Base-by-base conservation (phyloP, 176 grass and related monocot genomes). In the Eleusine coracana region DNA sequence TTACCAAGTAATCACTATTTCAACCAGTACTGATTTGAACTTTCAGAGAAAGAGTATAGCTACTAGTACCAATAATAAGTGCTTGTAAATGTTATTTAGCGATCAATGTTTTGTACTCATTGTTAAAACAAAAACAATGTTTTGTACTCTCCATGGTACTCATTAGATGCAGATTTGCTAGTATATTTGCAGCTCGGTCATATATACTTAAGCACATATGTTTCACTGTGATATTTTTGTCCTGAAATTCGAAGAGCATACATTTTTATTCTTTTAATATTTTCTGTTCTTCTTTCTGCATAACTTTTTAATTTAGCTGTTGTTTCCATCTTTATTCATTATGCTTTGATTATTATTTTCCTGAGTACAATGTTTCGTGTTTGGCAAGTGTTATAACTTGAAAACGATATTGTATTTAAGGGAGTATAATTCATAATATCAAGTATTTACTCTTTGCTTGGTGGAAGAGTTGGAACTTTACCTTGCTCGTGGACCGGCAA, bases 21-120 rank as follows among this genome's bases (percentile, higher is more conserved):
- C 14, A 34, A 34, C 31, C 31, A 34, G 31, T 34, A 34, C 31
- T 34, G 31, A 71, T 37, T 60, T 51, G 13, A 17, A 51, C 14
- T 17, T 68, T 80, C 16, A 6, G 18, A 5, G 4, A 52, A 11
- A 48, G 50, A n/a, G n/a, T n/a, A n/a, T 18, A 17, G 5, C 14
- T 52, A 18, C 50, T 2, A 5, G 50, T 18, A 17, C 50, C 50
- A 52, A 51, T 80, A 20, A 50, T 25, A n/a, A 34, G 31, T 62
- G 66, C 29, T 55, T 66, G 13, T 77, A 87, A 64, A 77, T 76
- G 42, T 11, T 77, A 7, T 83, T 18, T 31, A 56, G 25, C 18
- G 14, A 54, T 6, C 46, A 49, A 49, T 49, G 46, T 10, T 11
- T 49, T 49, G 46, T 49, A 11, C 10, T 49, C 7, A 10, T 12